Percentiles rank a stretch among this genome's conserved stretches.
phyloP scores from a whole-genome alignment of 345 rosid genomes.

The Camelina sativa region DNA sequence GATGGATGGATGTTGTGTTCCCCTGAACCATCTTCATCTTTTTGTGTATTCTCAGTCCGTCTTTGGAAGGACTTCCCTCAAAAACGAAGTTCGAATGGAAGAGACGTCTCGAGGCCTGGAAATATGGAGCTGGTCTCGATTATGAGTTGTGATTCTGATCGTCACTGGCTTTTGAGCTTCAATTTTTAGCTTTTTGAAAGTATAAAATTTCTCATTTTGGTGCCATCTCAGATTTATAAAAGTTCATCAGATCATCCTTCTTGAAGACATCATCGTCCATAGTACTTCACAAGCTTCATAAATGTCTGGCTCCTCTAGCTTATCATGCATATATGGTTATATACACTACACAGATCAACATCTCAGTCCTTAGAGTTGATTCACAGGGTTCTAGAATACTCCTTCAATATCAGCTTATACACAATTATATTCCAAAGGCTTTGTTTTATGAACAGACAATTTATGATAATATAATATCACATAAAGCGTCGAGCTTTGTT shows the following conservation, averaged over 20 bases:
- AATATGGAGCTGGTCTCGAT: slow-evolving; percentile 83
- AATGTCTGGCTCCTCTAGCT: neutral
- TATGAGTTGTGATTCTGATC: slow-evolving; percentile 60
- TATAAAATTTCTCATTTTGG: neutral
- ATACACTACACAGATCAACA: slow-evolving; percentile 7
- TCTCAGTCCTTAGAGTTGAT: slow-evolving; percentile 36
- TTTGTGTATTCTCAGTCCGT: slow-evolving; percentile 51
- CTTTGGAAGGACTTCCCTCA: slow-evolving; percentile 56
- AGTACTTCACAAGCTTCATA: slow-evolving; percentile 4
- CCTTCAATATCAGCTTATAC: slow-evolving; percentile 50
- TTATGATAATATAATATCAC: neutral
- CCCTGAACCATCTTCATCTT: slow-evolving; percentile 13
- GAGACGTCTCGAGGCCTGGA: slow-evolving; percentile 83
- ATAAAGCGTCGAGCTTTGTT: slow-evolving; percentile 6
- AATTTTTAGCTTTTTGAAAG: neutral
- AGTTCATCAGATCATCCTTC: slow-evolving; percentile 9
- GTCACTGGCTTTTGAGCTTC: neutral
- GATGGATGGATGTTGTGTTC: neutral
- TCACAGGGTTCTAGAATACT: slow-evolving; percentile 57
- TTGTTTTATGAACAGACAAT: slow-evolving; percentile 4
- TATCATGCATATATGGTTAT: neutral
- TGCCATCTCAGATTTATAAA: neutral
- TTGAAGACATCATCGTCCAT: neutral
- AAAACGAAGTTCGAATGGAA: slow-evolving; percentile 72
- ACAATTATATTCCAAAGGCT: neutral